phyloP scores from a whole-genome alignment of 2,329 filamentous ascomycete species.

The Boeremia exigua region DNA sequence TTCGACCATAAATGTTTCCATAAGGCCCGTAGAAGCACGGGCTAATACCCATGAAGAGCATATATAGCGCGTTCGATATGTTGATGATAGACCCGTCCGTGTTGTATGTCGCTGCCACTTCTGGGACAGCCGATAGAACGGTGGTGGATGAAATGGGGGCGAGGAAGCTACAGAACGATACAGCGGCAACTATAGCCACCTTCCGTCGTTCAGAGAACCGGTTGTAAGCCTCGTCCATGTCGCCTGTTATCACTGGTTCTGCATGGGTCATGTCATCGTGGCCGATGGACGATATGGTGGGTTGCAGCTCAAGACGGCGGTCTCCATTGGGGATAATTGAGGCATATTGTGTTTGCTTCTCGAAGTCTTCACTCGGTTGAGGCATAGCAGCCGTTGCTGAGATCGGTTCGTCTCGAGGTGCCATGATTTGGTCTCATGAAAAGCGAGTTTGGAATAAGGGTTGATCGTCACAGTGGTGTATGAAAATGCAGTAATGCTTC shows the following conservation, averaged over 20 bases:
- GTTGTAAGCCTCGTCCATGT: constrained; percentile 65
- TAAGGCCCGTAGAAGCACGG: constrained; percentile 75
- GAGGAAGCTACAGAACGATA: constrained; percentile 78
- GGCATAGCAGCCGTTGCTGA: constrained; percentile 24
- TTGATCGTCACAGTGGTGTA: neutral
- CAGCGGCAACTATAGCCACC: constrained; percentile 68
- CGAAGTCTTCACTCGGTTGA: constrained; percentile 19
- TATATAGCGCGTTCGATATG: constrained; percentile 75
- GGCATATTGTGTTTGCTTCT: constrained; percentile 37
- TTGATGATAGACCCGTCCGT: constrained; percentile 75
- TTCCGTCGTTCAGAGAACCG: constrained; percentile 68
- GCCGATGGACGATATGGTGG: constrained; percentile 38
- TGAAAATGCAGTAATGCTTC: neutral
- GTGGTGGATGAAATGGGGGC: constrained; percentile 77
- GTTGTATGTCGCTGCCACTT: constrained; percentile 69
- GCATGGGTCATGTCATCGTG: constrained; percentile 43
- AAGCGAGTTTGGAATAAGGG: constrained; percentile 10
- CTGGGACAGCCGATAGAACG: constrained; percentile 74
- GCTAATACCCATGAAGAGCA: constrained; percentile 70
- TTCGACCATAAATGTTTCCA: constrained; percentile 57
- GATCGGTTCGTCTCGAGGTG: constrained; percentile 27
- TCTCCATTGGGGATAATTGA: constrained; percentile 35
- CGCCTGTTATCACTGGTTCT: constrained; percentile 36
- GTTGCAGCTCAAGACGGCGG: constrained; percentile 36
- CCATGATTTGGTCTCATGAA: constrained; percentile 41